phyloP scores from a whole-genome alignment of 2,329 filamentous ascomycete species.

The Geosmithia putterillii region DNA sequence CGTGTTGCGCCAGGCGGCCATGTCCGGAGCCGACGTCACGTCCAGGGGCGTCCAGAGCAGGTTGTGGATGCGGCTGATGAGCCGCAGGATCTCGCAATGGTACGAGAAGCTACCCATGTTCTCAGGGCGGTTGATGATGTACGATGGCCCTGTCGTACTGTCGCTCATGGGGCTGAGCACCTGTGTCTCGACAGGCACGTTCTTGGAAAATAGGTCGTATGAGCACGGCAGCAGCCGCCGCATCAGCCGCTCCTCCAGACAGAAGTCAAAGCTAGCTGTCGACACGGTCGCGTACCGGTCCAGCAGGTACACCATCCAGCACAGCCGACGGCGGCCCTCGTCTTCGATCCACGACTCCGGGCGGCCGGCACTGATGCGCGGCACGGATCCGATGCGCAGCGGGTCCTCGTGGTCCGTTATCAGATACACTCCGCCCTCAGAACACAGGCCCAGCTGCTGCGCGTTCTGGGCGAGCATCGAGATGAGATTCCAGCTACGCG shows the following conservation, averaged over 20 bases:
- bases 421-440: constrained; percentile 25
- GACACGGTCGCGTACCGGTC: constrained; percentile 30
- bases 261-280: constrained; percentile 26
- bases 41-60: constrained; percentile 27
- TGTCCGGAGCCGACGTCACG: constrained; percentile 21
- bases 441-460: constrained; percentile 23
- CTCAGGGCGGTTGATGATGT: constrained; percentile 23
- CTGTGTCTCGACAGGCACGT: constrained; percentile 28
- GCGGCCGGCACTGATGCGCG: constrained; percentile 18
- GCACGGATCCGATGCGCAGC: constrained; percentile 19
- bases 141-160: constrained; percentile 10
- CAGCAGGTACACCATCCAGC: constrained; percentile 32
- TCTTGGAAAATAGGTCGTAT: constrained; percentile 30
- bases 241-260: constrained; percentile 25
- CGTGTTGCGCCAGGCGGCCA: constrained; percentile 26
- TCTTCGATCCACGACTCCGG: constrained; percentile 32
- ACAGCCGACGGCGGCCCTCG: constrained; percentile 25
- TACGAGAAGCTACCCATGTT: constrained; percentile 32
- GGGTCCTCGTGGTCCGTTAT: constrained; percentile 16
- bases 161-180: constrained; percentile 13
- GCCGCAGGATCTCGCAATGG: constrained; percentile 29
- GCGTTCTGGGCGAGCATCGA: constrained; percentile 24
- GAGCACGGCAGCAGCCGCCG: constrained; percentile 27
- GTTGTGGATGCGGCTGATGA: constrained; percentile 27
- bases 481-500: constrained; percentile 27